Base-by-base conservation (phyloP, 176 grass and related monocot genomes). In the Oryza nivara region DNA sequence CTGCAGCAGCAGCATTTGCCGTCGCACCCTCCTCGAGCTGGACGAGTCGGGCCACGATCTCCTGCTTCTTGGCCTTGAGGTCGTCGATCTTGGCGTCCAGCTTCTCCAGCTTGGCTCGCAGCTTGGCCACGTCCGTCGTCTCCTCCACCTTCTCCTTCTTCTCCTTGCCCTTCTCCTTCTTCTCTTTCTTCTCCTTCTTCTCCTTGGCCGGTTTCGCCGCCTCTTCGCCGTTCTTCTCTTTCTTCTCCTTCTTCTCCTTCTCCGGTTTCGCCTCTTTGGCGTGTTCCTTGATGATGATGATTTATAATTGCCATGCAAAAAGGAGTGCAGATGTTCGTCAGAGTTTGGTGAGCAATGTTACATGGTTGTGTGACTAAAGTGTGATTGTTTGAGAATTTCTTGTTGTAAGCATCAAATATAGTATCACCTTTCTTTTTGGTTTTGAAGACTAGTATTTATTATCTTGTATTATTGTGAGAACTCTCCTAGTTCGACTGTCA, bases 11-110 rank as follows among this genome's bases (percentile, higher is more conserved):
- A 44, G 11, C 77, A 65, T 22, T 11, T 5, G n/a, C 58, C 20
- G 30, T 14, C 7, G 71, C 75, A 6, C 23, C 2, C 38, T 48
- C 83, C 25, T 94, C 69, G 5, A 91, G 47, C 20, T 82, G 81
- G 20, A 76, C 52, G 20, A 94, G 77, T 63, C 83, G 64, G 19
- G 44, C 80, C 66, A 91, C 67, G 15, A 85, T 85, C 28, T 80
- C 89, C 46, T 91, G 77, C 82, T 85, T 94, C 70, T 85, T 94
- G 3, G 84, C 81, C 47, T 91, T 89, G 19, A 94, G 70, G 35
- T 80, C 77, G 2, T 91, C 84, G 7, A 94, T 87, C 45, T 94
- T 94, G 0, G 40, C 87, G 16, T 94, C 87, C 0, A 94, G 65
- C 52, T 89, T 89, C 77, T 89, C 87, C 14, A 94, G 19, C 65